These are phyloP conservation scores for Colletotrichum simmondsii DNA, from an alignment of 2,329 filamentous ascomycete species.

Conservation along the genomic window DNA sequence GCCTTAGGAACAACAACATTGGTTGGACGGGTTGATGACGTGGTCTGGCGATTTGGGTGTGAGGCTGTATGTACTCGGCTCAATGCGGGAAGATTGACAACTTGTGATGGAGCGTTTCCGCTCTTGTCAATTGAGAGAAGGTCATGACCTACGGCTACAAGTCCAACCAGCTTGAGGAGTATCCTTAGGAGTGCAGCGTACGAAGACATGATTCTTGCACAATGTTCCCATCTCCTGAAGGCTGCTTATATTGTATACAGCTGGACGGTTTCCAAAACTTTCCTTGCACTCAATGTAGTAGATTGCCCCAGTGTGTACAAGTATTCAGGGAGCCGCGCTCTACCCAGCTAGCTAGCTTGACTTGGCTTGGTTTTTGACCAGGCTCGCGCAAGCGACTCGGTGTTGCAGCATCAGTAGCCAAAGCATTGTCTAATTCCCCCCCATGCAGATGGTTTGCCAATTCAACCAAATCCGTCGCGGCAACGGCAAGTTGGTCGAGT, in stretches of 20 bases:
- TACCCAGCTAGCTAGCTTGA: background rate
- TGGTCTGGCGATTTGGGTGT: too few species aligned
- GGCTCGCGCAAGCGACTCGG: background rate
- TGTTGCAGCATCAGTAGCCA: background rate
- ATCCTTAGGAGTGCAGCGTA: background rate
- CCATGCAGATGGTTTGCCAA: background rate
- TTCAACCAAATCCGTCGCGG: too few species aligned
- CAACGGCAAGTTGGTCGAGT: background rate
- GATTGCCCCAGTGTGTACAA: background rate
- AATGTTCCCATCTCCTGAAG: background rate
- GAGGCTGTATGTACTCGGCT: too few species aligned
- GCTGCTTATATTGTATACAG: background rate
- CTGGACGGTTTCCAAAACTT: background rate
- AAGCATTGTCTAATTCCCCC: background rate
- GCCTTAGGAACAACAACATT: too few species aligned
- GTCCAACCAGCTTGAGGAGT: background rate
- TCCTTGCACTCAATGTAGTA: background rate
- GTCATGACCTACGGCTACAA: too few species aligned
- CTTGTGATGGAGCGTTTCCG: too few species aligned
- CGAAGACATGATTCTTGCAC: background rate
- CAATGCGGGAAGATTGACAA: too few species aligned
- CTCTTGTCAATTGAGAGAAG: too few species aligned
- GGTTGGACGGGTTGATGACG: too few species aligned
- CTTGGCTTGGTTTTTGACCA: background rate
- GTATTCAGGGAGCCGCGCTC: too few species aligned